Conservation (phyloP, 306 rosid genomes). For the Cajanus cajan region DNA sequence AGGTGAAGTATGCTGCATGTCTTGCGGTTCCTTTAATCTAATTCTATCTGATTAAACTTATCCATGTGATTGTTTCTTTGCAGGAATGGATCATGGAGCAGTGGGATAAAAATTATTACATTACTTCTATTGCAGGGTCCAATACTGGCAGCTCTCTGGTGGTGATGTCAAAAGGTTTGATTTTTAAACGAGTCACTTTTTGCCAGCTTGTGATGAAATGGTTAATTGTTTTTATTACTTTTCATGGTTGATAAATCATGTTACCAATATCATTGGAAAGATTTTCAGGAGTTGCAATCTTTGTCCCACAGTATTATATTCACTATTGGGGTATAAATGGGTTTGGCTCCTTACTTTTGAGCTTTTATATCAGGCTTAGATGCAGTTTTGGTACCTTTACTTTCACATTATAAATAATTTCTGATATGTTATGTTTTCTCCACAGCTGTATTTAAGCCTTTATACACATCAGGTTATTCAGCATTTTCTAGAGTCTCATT, state of each 20-base stretch:
- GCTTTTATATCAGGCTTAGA: background rate
- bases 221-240: background rate
- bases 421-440: too few species aligned
- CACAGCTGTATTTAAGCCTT: too few species aligned
- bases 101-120: slow-evolving; percentile 48
- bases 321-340: background rate
- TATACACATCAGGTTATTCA: background rate
- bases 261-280: background rate
- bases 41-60: slow-evolving; percentile 8
- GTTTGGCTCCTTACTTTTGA: background rate
- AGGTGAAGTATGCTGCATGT: slow-evolving; percentile 52
- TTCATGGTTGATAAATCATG: background rate
- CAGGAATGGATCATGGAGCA: slow-evolving; percentile 57
- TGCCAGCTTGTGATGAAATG: background rate
- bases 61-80: background rate
- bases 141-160: slow-evolving; percentile 44
- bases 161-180: slow-evolving; percentile 50
- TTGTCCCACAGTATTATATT: background rate
- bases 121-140: slow-evolving; percentile 71
- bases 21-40: background rate
- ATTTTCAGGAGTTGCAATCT: background rate
- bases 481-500: background rate
- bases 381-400: too few species aligned
- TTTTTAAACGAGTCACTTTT: background rate
- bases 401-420: too few species aligned